Evolutionary conservation across 108 stramenopile species (phyloP), one percentile per base, ranked within the genome.

Genomic region (Mayamaea pseudoterrestris): DNA sequence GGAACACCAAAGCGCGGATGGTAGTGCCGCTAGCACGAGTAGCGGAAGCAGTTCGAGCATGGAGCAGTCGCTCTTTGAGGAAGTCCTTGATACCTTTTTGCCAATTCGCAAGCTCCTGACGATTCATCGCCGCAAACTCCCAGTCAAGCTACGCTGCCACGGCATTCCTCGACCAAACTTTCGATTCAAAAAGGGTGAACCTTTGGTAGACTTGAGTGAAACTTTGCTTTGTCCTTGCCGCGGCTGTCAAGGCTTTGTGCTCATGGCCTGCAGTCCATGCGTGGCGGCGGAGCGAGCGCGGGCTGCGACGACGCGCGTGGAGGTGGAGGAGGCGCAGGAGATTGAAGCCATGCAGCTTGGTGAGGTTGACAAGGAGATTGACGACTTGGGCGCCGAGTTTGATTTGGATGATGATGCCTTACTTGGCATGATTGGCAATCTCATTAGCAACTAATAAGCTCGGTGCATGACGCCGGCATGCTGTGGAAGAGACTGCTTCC

Each of bases 261-360:
- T 90, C 13, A 90, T 90, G 87, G 87, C 82, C 8, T 84, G 87
- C 50, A 68, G 68, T 51, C 87, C 87, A n/a, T 83, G 82, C 60
- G 82, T 90, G 8, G 83, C 87, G 0, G 87, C 87, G 1, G 82
- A 90, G 44, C 59, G 78, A 27, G 67, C 78, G n/a, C 61, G 46
- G 14, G 49, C 50, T 2, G 78, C 77, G 0, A 44, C 57, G 0
- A 57, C 41, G 24, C 51, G 60, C 14, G 27, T 58, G 36, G 39
- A 63, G 25, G 58, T 50, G 20, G 70, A 61, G 44, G 50, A 46
- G 2, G 50, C 66, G 12, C 39, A 57, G 29, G 78, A 74, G 35
- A 60, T 61, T 9, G 47, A 61, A 32, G 63, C 62, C n/a, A 47
- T 57, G 20, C 62, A 66, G 7, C 53, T 64, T 5, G 74, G 62